These are phyloP conservation scores for Neohortaea acidophila DNA, from an alignment of 495 filamentous ascomycete genomes.

Conservation along the genomic window DNA sequence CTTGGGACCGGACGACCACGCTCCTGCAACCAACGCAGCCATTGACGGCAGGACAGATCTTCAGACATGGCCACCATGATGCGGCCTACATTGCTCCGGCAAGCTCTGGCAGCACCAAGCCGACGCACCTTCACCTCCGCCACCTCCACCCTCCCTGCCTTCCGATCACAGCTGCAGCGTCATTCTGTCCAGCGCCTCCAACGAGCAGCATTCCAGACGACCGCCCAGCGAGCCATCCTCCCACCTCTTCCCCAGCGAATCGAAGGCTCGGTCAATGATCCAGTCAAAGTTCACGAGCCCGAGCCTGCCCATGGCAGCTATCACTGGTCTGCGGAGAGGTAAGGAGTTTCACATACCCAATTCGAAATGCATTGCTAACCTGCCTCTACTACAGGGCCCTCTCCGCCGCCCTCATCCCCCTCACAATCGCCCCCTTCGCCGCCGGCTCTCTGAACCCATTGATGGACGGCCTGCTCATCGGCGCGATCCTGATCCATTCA, in stretches of 20 bases:
- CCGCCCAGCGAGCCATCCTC: conserved; percentile 25
- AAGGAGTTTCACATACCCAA: conserved; percentile 14
- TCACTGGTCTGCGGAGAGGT: conserved; percentile 97
- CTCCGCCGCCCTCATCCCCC: conserved; percentile 61
- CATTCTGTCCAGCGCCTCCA: conserved; percentile 15
- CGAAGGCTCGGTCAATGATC: conserved; percentile 55
- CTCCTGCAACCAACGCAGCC: no score
- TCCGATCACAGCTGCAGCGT: conserved; percentile 13
- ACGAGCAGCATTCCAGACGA: conserved; percentile 32
- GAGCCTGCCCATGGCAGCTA: conserved; percentile 77
- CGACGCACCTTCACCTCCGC: conserved; percentile 20
- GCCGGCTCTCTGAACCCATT: conserved; percentile 78
- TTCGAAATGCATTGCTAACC: neutral
- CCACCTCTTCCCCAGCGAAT: conserved; percentile 32
- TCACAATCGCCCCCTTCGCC: conserved; percentile 83
- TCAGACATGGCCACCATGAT: conserved; percentile 27
- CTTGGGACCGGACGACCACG: no score
- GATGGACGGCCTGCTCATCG: conserved; percentile 73
- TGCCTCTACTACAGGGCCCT: conserved; percentile 37
- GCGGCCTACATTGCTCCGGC: conserved; percentile 25
- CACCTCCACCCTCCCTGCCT: conserved; percentile 17
- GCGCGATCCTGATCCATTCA: conserved; percentile 72
- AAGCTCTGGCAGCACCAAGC: conserved; percentile 18
- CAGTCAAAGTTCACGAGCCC: conserved; percentile 54
- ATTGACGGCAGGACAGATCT: no score